Evolutionary conservation across 768 basidiomycete species (phyloP).

Genomic region (Boletus pseudo-olivaceus): DNA sequence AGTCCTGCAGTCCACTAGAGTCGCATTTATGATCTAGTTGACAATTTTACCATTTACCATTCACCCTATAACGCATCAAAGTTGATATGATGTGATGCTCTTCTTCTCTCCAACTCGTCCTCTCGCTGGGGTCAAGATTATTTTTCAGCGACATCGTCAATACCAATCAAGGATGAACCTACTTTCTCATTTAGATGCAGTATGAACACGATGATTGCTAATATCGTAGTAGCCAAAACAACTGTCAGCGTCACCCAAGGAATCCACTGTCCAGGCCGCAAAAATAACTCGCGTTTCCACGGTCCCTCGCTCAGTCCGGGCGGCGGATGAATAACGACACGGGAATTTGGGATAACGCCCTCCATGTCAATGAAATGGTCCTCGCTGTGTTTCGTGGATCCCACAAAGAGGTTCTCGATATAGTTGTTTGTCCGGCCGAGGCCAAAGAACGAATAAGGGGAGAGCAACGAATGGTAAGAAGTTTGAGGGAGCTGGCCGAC

Average conservation of each 20-base stretch:
- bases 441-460: slow-evolving; percentile 95
- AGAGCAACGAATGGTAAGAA: slow-evolving; percentile 83
- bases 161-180: slow-evolving; percentile 20
- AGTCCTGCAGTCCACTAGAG: not conserved
- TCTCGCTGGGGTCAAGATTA: slow-evolving; percentile 57
- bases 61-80: slow-evolving; percentile 78
- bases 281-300: slow-evolving; percentile 88
- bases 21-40: not conserved
- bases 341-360: slow-evolving; percentile 96
- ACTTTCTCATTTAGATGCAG: slow-evolving; percentile 94
- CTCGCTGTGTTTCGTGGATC: slow-evolving; percentile 71
- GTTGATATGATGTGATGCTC: slow-evolving; percentile 93
- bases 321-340: slow-evolving; percentile 89
- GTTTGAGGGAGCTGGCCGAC: slow-evolving; percentile 93
- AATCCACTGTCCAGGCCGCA: slow-evolving; percentile 96
- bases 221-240: slow-evolving; percentile 61
- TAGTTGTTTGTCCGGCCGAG: slow-evolving; percentile 98
- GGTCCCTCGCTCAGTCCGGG: slow-evolving; percentile 42
- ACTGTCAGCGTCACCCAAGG: slow-evolving; percentile 95
- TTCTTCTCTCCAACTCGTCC: slow-evolving; percentile 86
- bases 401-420: slow-evolving; percentile 97
- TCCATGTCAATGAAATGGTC: slow-evolving; percentile 90
- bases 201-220: slow-evolving; percentile 81
- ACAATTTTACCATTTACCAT: not conserved
- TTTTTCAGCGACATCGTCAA: slow-evolving; percentile 2